Conservation (phyloP, 2,329 filamentous ascomycete genomes). For the Rhynchosporium agropyri region DNA sequence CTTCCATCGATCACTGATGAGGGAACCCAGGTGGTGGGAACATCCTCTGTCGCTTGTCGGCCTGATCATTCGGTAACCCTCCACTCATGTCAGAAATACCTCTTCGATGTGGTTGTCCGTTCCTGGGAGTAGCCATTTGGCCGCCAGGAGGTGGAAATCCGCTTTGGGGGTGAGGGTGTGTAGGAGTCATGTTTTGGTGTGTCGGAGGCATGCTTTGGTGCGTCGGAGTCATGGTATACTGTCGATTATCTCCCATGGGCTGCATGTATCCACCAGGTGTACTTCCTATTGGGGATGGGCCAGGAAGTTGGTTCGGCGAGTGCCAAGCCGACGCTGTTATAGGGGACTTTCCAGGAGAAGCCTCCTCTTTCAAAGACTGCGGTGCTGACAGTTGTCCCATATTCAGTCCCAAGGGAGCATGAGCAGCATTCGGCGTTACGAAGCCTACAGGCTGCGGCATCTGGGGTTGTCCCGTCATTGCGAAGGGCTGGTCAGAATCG, state of each 20-base stretch:
- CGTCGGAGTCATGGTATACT: conserved; percentile 27
- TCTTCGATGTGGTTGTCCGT: conserved; percentile 35
- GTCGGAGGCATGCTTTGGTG: no score
- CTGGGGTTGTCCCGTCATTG: conserved; percentile 25
- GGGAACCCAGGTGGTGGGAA: conserved; percentile 36
- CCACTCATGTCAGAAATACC: conserved; percentile 40
- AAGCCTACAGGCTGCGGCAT: conserved; percentile 37
- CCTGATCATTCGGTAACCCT: conserved; percentile 34
- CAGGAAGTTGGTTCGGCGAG: conserved; percentile 40
- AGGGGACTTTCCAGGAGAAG: conserved; percentile 42
- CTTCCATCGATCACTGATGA: conserved; percentile 27
- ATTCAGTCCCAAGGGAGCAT: conserved; percentile 37
- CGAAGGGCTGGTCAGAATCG: conserved; percentile 24
- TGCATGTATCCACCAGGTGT: conserved; percentile 35
- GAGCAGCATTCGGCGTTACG: conserved; percentile 31
- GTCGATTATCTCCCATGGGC: conserved; percentile 35
- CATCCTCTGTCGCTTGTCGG: conserved; percentile 42
- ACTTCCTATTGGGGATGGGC: conserved; percentile 37
- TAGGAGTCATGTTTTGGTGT: conserved; percentile 32
- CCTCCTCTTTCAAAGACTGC: conserved; percentile 41
- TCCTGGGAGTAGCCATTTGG: conserved; percentile 32
- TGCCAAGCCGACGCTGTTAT: conserved; percentile 40
- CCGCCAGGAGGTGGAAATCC: conserved; percentile 31
- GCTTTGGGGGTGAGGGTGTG: conserved; percentile 35
- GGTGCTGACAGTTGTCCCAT: conserved; percentile 38